These are phyloP conservation scores for Hippophae gyantsensis DNA, from an alignment of 306 rosid genomes.

Conservation along the genomic window DNA sequence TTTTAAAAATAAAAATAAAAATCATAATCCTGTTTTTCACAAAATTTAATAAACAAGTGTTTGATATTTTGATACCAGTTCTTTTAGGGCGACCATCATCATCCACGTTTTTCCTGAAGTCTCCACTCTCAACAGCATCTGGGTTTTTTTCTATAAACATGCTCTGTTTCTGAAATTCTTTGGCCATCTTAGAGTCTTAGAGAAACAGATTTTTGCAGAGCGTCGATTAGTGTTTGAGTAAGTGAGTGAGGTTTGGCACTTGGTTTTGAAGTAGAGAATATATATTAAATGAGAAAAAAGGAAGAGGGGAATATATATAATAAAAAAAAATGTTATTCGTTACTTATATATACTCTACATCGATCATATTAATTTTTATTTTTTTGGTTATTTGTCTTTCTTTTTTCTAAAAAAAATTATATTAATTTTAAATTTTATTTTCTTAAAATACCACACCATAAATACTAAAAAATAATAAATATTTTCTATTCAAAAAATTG, in stretches of 20 bases:
- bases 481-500: too few relatives aligned
- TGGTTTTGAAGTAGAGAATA: not conserved
- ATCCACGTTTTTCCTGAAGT: constrained; percentile 45
- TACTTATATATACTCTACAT: too few relatives aligned
- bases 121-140: constrained; percentile 20
- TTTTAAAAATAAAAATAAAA: constrained; percentile 1
- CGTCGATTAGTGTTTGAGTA: not conserved
- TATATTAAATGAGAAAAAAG: constrained; percentile 18
- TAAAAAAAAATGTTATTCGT: not conserved
- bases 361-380: too few relatives aligned
- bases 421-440: too few relatives aligned
- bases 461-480: too few relatives aligned
- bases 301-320: constrained; percentile 2
- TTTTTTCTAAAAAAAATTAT: too few relatives aligned
- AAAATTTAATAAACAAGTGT: not conserved
- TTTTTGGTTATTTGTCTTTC: too few relatives aligned
- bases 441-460: too few relatives aligned
- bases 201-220: not conserved
- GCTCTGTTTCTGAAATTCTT: constrained; percentile 41
- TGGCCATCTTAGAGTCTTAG: constrained; percentile 18
- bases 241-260: not conserved
- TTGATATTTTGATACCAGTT: constrained; percentile 39
- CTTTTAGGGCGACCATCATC: constrained; percentile 75
- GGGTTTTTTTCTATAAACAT: constrained; percentile 59
- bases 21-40: not conserved